Evolutionary conservation across 164 flowering plant species (phyloP).

Genomic region (Umbilicus rupestris): DNA sequence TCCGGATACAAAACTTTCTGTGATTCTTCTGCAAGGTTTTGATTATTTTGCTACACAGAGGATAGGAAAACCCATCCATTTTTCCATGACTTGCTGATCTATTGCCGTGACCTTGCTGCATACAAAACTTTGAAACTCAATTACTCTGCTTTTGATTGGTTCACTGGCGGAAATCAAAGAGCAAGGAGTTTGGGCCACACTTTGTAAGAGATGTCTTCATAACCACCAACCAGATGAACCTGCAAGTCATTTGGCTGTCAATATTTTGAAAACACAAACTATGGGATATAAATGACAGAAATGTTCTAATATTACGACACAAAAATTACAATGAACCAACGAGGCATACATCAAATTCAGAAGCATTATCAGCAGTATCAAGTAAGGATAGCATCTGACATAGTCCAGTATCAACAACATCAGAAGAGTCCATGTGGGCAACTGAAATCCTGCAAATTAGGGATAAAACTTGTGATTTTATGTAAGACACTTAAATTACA

Average conservation of each 20-base stretch:
- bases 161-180: conserved; percentile 7
- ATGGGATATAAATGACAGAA: not conserved
- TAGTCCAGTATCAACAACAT: conserved; percentile 56
- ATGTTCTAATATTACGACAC: not conserved
- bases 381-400: conserved; percentile 56
- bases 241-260: conserved; percentile 26
- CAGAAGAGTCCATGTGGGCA: conserved; percentile 80
- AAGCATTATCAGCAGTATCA: conserved; percentile 20
- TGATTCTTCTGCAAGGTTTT: conserved; percentile 37
- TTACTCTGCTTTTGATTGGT: conserved; percentile 15
- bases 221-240: conserved; percentile 91
- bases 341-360: conserved; percentile 50
- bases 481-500: not conserved
- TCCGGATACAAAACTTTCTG: conserved; percentile 52
- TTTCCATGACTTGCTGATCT: conserved; percentile 15
- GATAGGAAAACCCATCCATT: conserved; percentile 52
- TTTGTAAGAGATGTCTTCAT: conserved; percentile 45
- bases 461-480: conserved; percentile 7
- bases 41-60: conserved; percentile 61
- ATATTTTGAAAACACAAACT: not conserved
- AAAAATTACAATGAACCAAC: not conserved
- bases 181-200: conserved; percentile 35
- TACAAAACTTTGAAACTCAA: conserved; percentile 15
- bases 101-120: conserved; percentile 36
- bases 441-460: conserved; percentile 59